Conservation (phyloP, 805 yeast genomes). For the Candida incommunis region DNA sequence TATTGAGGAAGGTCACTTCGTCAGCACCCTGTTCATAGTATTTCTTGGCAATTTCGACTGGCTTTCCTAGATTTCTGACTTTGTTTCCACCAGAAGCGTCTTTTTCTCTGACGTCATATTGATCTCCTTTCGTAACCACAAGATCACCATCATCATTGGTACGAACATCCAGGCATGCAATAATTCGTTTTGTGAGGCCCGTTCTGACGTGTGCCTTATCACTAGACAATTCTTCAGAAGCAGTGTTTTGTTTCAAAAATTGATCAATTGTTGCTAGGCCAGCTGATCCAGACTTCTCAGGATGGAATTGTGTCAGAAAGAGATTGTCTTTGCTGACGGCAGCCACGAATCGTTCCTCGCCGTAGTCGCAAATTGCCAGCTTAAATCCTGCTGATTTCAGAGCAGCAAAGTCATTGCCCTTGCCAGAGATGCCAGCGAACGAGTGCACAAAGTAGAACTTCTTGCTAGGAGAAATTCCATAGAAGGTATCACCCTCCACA, state of each 20-base stretch:
- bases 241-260: constrained; percentile 41
- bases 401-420: constrained; percentile 14
- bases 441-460: constrained; percentile 94
- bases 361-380: constrained; percentile 59
- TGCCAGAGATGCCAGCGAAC: constrained; percentile 40
- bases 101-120: constrained; percentile 89
- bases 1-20: constrained; percentile 87
- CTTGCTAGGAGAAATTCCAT: constrained; percentile 47
- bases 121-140: constrained; percentile 98
- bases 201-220: constrained; percentile 7
- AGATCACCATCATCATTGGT: constrained; percentile 88
- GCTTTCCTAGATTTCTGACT: constrained; percentile 91
- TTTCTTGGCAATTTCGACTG: constrained; percentile 82
- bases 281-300: constrained; percentile 92
- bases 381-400: constrained; percentile 45
- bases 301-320: constrained; percentile 96
- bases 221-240: constrained; percentile 8
- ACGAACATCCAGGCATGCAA: constrained; percentile 96
- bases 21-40: constrained; percentile 94
- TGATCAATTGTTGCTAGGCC: constrained; percentile 67
- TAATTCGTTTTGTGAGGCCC: constrained; percentile 79
- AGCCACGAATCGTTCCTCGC: constrained; percentile 67
- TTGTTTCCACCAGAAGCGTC: constrained; percentile 29
- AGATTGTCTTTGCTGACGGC: constrained; percentile 65
- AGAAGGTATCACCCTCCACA: constrained; percentile 25